Percentiles rank a stretch among this genome's conserved stretches.
Conservation (phyloP, 2,329 filamentous ascomycete species). For the Penicillium psychrosexuale region DNA sequence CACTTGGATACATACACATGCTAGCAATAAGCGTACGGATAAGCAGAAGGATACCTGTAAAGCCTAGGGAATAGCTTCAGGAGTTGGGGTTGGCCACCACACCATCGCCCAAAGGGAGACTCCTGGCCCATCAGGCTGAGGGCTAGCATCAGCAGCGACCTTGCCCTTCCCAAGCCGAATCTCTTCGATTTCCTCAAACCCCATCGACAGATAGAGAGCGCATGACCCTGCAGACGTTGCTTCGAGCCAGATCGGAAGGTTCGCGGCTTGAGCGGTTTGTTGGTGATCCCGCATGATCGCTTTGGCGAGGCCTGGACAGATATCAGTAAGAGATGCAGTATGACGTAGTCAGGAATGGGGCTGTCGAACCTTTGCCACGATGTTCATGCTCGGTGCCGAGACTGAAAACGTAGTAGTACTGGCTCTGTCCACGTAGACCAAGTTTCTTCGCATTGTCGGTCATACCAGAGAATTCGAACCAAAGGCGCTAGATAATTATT, state of each 20-base stretch:
- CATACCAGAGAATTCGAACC: slow-evolving; percentile 22
- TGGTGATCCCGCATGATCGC: slow-evolving; percentile 20
- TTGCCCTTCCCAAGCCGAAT: slow-evolving; percentile 22
- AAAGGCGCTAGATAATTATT: slow-evolving; percentile 13
- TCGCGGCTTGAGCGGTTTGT: slow-evolving; percentile 12
- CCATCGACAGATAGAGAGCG: slow-evolving; percentile 21
- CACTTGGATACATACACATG: neutral
- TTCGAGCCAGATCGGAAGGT: slow-evolving; percentile 26
- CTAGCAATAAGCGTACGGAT: neutral
- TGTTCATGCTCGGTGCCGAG: slow-evolving; percentile 24
- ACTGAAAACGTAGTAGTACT: slow-evolving; percentile 26
- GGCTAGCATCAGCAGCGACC: slow-evolving; percentile 16
- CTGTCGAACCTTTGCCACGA: slow-evolving; percentile 19
- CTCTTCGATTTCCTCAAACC: slow-evolving; percentile 22
- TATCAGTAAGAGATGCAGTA: neutral
- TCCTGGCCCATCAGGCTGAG: slow-evolving; percentile 16
- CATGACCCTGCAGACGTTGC: slow-evolving; percentile 20
- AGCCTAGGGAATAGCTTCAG: neutral
- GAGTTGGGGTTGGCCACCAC: slow-evolving; percentile 19
- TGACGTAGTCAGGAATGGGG: neutral
- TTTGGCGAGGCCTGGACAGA: slow-evolving; percentile 18
- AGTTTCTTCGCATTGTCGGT: slow-evolving; percentile 21
- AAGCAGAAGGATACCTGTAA: neutral
- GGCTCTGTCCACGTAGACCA: slow-evolving; percentile 17
- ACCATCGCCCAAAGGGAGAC: slow-evolving; percentile 25